Base-by-base conservation (phyloP, 176 grass and related monocot species). In the Leersia perrieri region DNA sequence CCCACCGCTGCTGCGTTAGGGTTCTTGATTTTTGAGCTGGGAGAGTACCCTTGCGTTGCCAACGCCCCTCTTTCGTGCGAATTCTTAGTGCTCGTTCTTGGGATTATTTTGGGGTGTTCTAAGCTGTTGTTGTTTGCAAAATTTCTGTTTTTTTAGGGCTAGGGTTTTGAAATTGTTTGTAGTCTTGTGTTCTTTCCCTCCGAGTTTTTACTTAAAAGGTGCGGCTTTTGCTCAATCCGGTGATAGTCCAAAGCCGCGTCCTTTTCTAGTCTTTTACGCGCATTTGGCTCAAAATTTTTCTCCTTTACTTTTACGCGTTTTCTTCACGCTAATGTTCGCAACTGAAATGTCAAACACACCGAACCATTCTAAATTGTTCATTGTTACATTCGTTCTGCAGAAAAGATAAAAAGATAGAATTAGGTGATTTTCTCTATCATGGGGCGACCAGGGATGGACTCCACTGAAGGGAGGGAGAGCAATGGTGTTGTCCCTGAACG, bases 381-480 rank as follows among this genome's bases (percentile, higher is more conserved):
- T 18, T 11, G 7, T 25, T 81, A 9, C 67, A 68, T 15, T 32
- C 28, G 65, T 65, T 65, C 42, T 25, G 9, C 67, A 86, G 78
- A 78, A 53, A 53, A n/a, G 7, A 53, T n/a, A 66, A 77, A 66
- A 77, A 76, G 35, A n/a, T 60, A 47, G 39, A 28, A 75, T 40
- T 35, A 77, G 55, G 33, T 12, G 2, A 14, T 31, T 20, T 25
- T 33, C 77, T 81, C 33, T 71, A 68, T 15, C 35, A 86, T 90
- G 83, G 82, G 64, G 71, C 83, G 45, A 61, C 83, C 83, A 7
- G 88, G 73, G 18, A 61, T 31, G 74, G 83, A 82, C 51, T 51
- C 73, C 39, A 25, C 33, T 14, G 60, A 49, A 86, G 79, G 74
- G 68, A 86, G 30, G 61, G 79, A 78, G 83, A 68, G 73, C 79